These are phyloP conservation scores for Fusarium musae DNA, from an alignment of 2,329 filamentous ascomycete genomes.

Conservation along the genomic window DNA sequence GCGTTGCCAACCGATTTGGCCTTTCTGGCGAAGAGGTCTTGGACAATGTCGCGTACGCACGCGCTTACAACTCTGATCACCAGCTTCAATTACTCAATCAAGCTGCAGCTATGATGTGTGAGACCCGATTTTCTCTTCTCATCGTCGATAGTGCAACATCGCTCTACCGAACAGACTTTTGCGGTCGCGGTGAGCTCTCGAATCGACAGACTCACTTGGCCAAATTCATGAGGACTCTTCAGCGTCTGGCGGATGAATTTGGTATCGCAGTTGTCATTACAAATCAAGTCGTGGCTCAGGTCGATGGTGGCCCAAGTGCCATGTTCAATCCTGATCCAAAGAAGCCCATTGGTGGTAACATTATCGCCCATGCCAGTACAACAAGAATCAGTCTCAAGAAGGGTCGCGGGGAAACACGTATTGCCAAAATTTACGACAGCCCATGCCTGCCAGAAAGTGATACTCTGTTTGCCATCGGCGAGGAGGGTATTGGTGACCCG, in stretches of 20 bases:
- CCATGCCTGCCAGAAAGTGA: constrained; percentile 97
- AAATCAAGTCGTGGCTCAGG: constrained; percentile 98
- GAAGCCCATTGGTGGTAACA: constrained; percentile 98
- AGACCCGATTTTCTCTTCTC: constrained; percentile 95
- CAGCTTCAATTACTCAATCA: constrained; percentile 95
- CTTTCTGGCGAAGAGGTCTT: constrained; percentile 96
- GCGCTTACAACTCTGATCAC: constrained; percentile 98
- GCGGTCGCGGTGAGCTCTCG: constrained; percentile 96
- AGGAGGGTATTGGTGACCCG: constrained; percentile 96
- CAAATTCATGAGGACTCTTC: constrained; percentile 87
- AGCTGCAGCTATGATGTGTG: constrained; percentile 98
- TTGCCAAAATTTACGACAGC: constrained; percentile 99
- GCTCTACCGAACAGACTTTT: constrained; percentile 95
- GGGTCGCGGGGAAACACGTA: constrained; percentile 91
- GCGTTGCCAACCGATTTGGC: constrained; percentile 93
- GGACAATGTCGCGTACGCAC: constrained; percentile 97
- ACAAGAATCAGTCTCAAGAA: constrained; percentile 96
- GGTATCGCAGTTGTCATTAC: constrained; percentile 98
- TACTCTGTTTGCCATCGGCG: constrained; percentile 95
- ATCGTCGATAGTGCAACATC: constrained; percentile 97
- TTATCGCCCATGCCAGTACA: constrained; percentile 97
- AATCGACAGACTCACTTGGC: constrained; percentile 89
- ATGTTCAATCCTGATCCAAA: constrained; percentile 99
- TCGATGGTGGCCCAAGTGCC: constrained; percentile 92
- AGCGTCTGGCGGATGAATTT: constrained; percentile 83